A percentile compares a stretch with the other conserved stretches of the same genome.
These are phyloP conservation scores for Pseudonitzschia multiseries DNA, from an alignment of 108 stramenopile genomes.

Conservation along the genomic window DNA sequence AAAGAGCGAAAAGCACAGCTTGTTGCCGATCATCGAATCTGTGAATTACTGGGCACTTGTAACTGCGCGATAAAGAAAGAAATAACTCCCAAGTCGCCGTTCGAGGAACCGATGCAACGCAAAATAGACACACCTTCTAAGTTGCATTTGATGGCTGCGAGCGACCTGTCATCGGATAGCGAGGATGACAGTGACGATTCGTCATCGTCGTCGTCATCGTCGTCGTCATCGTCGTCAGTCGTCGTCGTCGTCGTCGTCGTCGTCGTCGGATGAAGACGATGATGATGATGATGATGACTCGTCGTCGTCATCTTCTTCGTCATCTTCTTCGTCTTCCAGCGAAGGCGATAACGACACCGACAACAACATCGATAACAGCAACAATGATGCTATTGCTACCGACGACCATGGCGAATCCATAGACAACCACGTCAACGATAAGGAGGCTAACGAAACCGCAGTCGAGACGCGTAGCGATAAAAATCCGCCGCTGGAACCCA, in stretches of 20 bases:
- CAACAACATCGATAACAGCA: too few species aligned
- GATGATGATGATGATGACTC: background rate
- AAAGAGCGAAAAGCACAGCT: slow-evolving; percentile 1
- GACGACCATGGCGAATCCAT: too few species aligned
- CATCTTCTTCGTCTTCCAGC: background rate
- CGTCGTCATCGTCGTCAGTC: background rate
- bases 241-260: slow-evolving; percentile 1
- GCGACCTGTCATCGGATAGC: background rate
- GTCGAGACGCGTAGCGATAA: background rate
- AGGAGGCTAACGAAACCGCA: background rate
- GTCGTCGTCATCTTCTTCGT: background rate
- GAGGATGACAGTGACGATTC: background rate
- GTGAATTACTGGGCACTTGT: background rate
- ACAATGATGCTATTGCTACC: too few species aligned
- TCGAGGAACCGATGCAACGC: background rate
- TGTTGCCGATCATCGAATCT: background rate
- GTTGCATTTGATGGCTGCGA: too few species aligned
- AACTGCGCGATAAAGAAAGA: background rate
- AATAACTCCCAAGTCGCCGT: background rate
- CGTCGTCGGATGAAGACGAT: background rate
- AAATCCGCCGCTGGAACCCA: background rate
- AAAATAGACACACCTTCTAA: too few species aligned
- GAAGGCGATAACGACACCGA: background rate
- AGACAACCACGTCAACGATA: background rate
- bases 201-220: background rate